These are phyloP conservation scores for Kodamaea kaohsiungensis DNA, from an alignment of 805 yeast genomes.

Conservation along the genomic window DNA sequence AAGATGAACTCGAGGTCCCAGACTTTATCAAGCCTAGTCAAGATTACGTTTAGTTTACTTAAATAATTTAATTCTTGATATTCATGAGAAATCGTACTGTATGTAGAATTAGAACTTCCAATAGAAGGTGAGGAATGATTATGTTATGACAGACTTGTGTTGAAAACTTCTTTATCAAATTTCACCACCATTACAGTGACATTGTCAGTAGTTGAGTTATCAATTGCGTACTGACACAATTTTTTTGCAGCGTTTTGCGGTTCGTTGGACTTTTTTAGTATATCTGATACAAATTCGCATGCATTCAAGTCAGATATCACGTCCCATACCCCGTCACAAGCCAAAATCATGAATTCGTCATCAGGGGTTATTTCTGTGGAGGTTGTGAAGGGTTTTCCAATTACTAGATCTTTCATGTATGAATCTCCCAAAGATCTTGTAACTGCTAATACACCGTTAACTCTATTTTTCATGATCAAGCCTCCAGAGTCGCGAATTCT, in stretches of 20 bases:
- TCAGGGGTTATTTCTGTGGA: constrained; percentile 66
- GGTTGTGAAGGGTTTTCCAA: constrained; percentile 91
- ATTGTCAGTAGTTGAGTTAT: constrained; percentile 82
- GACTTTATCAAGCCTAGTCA: not conserved
- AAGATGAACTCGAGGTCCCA: not conserved
- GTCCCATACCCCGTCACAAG: constrained; percentile 98
- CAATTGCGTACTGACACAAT: constrained; percentile 73
- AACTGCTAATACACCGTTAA: constrained; percentile 93
- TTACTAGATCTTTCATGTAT: constrained; percentile 86
- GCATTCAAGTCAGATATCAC: constrained; percentile 86
- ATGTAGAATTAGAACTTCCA: not conserved
- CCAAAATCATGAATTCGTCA: constrained; percentile 83
- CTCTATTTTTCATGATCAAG: constrained; percentile 82
- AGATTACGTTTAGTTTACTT: not conserved
- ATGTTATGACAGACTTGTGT: not conserved
- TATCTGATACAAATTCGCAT: constrained; percentile 62
- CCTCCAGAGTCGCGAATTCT: constrained; percentile 84
- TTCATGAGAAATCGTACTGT: not conserved
- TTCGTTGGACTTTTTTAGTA: constrained; percentile 37
- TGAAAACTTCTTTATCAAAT: constrained; percentile 48
- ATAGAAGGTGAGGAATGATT: not conserved
- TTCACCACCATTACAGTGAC: constrained; percentile 88
- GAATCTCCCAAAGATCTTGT: constrained; percentile 91
- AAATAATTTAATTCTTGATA: not conserved
- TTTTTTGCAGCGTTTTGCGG: constrained; percentile 67